These are phyloP conservation scores for Colletotrichum eremochloae DNA, from an alignment of 2,329 filamentous ascomycete species.

Conservation along the genomic window DNA sequence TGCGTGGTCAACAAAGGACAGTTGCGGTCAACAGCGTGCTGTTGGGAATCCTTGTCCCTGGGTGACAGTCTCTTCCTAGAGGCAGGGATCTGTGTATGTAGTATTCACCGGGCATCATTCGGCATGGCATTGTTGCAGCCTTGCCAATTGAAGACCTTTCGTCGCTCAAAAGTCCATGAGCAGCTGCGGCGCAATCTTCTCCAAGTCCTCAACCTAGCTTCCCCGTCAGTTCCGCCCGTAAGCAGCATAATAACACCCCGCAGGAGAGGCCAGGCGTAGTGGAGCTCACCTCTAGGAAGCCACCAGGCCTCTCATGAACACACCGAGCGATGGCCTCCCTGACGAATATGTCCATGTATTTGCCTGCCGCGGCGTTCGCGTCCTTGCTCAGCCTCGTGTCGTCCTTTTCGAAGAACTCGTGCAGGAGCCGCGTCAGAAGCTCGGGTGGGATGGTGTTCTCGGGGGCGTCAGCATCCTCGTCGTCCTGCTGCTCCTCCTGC, in stretches of 20 bases:
- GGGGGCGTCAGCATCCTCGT: conserved; percentile 51
- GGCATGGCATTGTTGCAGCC: neutral
- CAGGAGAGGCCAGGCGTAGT: conserved; percentile 5
- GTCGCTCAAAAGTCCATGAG: conserved; percentile 84
- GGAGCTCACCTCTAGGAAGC: conserved; percentile 78
- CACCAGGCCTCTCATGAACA: conserved; percentile 76
- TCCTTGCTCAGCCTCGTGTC: conserved; percentile 81
- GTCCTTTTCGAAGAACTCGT: conserved; percentile 82
- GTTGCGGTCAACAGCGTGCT: neutral
- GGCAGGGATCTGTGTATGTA: too few relatives aligned
- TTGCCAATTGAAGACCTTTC: neutral
- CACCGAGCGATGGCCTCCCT: conserved; percentile 88
- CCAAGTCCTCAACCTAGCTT: conserved; percentile 83
- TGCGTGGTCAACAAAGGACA: neutral
- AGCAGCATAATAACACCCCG: neutral
- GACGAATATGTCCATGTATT: conserved; percentile 93
- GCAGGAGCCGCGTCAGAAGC: conserved; percentile 80
- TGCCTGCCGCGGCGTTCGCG: conserved; percentile 81
- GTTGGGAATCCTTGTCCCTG: too few relatives aligned
- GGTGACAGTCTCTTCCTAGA: neutral
- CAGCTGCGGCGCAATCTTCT: conserved; percentile 88
- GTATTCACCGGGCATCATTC: neutral
- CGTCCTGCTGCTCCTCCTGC: conserved; percentile 46
- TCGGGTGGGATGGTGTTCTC: conserved; percentile 75
- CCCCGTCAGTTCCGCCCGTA: conserved; percentile 36